Evolutionary conservation across 2,329 filamentous ascomycete genomes (phyloP), one percentile per base, ranked within the genome.

Genomic region (Epichloe uncinata): DNA sequence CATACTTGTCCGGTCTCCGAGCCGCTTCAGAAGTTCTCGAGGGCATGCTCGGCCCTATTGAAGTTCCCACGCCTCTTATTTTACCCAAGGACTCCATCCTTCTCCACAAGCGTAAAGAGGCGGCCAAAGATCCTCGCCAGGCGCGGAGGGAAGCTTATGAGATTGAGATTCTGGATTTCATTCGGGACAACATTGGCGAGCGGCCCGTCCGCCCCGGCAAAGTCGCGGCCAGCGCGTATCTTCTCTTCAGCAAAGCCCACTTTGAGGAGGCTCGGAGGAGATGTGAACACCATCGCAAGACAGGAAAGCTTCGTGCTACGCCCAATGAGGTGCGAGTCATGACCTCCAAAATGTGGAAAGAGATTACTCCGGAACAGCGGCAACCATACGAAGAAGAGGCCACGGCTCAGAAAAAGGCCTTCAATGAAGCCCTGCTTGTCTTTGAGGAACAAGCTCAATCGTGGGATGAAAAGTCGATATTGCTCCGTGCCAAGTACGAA

Each of bases 291-390:
- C 78, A 77, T n/a, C 78, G 83, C 56, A 66, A 64, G 50, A 71
- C 77, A 3, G 75, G 79, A 34, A 83, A 81, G 47, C 78, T 79
- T 11, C 83, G 84, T 56, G 71, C 81, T 1, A 74, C 78, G 42
- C 81, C 84, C 6, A 94, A 88, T 59, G 87, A 95, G 60, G 85
- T 97, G 50, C 85, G 93, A 35, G 79, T 82, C 47, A 87, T 89
- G 63, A 79, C 93, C 11, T 90, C 90, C 30, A 84, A 85, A 61
- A 90, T 93, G 82, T 98, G 93, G 93, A 87, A 85, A 57, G 84
- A 86, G 46, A 81, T 86, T 0, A 68, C 74, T 2, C 73, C 80
- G 5, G 85, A 85, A 42, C 77, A 81, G 57, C 87, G 84, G 60
- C 75, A 77, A 61, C 90, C 89, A 1, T 97, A 86, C 60, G 77